Conservation (phyloP, 1,139 yeast genomes). For the Suhomyces choctaworum region DNA sequence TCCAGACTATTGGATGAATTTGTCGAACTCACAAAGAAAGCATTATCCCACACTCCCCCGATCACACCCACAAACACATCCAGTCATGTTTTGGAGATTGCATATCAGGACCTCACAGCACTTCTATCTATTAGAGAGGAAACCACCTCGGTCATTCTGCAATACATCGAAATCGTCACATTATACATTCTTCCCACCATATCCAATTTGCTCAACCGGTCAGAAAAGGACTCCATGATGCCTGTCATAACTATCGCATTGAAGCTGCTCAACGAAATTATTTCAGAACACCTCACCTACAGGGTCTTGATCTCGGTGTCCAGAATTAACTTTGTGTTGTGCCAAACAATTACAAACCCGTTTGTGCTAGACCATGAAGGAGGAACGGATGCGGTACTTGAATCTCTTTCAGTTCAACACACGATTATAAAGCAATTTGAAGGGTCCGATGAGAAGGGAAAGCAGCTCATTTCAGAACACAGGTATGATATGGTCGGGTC, state of each 20-base stretch:
- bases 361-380: conserved; percentile 22
- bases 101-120: conserved; percentile 23
- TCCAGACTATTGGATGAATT: conserved; percentile 49
- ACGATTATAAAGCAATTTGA: conserved; percentile 13
- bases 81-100: conserved; percentile 22
- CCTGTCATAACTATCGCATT: conserved; percentile 18
- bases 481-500: conserved; percentile 37
- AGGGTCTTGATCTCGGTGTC: conserved; percentile 30
- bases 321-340: conserved; percentile 29
- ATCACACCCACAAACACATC: conserved; percentile 36
- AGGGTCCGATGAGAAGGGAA: conserved; percentile 19
- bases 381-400: conserved; percentile 17
- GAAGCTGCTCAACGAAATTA: conserved; percentile 16
- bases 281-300: conserved; percentile 16
- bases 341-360: conserved; percentile 34
- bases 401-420: conserved; percentile 16
- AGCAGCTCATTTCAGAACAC: conserved; percentile 26
- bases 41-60: conserved; percentile 49
- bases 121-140: conserved; percentile 15
- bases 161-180: conserved; percentile 24
- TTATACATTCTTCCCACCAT: conserved; percentile 25
- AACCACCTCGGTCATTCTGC: conserved; percentile 4
- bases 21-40: conserved; percentile 38
- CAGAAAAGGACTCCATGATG: conserved; percentile 9
- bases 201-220: conserved; percentile 19